These are phyloP conservation scores for Arabidopsis arenosa DNA, from an alignment of 345 rosid genomes.

Conservation along the genomic window DNA sequence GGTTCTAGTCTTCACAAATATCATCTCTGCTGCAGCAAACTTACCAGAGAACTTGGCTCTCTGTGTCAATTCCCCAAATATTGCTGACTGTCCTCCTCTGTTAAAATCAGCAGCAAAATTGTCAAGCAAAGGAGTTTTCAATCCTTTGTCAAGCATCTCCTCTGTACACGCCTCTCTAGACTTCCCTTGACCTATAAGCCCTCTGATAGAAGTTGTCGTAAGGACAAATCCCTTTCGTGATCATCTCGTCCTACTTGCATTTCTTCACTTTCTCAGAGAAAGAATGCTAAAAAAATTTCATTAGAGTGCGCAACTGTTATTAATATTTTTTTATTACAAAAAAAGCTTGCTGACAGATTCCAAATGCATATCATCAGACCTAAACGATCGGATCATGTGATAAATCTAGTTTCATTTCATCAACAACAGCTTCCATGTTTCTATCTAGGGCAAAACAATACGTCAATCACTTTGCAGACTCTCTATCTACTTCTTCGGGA, in stretches of 20 bases:
- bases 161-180: constrained; percentile 80
- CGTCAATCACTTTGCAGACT: constrained; percentile 88
- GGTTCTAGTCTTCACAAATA: constrained; percentile 62
- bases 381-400: constrained; percentile 64
- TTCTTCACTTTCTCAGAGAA: too few relatives aligned
- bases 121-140: constrained; percentile 84
- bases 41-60: constrained; percentile 30
- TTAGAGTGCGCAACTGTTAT: too few relatives aligned
- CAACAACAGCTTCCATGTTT: constrained; percentile 93
- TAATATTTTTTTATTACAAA: too few relatives aligned
- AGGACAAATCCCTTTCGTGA: constrained; percentile 65
- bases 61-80: too few relatives aligned
- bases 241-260: constrained; percentile 64
- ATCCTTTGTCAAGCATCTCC: constrained; percentile 86
- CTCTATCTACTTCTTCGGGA: constrained; percentile 60
- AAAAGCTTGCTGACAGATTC: too few relatives aligned
- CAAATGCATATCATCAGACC: constrained; percentile 33
- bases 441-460: constrained; percentile 75
- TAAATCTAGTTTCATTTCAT: constrained; percentile 61
- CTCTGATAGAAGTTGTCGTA: constrained; percentile 72
- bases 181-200: constrained; percentile 71
- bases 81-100: too few relatives aligned
- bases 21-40: constrained; percentile 60
- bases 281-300: too few relatives aligned
- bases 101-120: constrained; percentile 53